Conservation (phyloP, 164 flowering plant genomes). For the Sedum album region DNA sequence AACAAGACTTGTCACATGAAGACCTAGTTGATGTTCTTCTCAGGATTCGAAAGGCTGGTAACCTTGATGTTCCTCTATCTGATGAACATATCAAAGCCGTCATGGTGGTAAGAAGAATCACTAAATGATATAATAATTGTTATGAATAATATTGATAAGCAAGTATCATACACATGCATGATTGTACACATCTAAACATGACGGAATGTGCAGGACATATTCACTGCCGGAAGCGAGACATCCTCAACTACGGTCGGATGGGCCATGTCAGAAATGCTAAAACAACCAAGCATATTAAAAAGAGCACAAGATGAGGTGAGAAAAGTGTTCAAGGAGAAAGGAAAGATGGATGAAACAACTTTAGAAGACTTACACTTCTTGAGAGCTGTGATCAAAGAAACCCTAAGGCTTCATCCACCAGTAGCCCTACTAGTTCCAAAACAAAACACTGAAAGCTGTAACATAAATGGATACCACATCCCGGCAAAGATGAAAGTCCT, state of each 20-base stretch:
- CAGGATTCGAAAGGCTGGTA: slow-evolving; percentile 8
- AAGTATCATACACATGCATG: too few species aligned
- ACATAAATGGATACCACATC: slow-evolving; percentile 16
- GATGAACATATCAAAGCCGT: slow-evolving; percentile 17
- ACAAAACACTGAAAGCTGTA: slow-evolving; percentile 10
- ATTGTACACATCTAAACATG: too few species aligned
- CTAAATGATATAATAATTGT: too few species aligned
- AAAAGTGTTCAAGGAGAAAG: slow-evolving; percentile 13
- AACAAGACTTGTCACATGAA: background rate
- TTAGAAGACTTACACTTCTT: slow-evolving; percentile 13
- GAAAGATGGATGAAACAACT: slow-evolving; percentile 18
- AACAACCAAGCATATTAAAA: slow-evolving; percentile 13
- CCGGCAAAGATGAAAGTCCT: slow-evolving; percentile 19
- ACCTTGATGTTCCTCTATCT: slow-evolving; percentile 4
- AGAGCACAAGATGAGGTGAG: slow-evolving; percentile 16
- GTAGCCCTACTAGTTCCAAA: slow-evolving; percentile 20
- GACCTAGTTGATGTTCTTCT: slow-evolving; percentile 19
- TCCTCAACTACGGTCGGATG: slow-evolving; percentile 22
- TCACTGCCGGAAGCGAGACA: slow-evolving; percentile 20
- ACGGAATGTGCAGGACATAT: slow-evolving; percentile 15
- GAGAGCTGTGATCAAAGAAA: slow-evolving; percentile 19
- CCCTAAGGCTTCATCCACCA: slow-evolving; percentile 17
- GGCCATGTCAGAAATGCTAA: slow-evolving; percentile 22
- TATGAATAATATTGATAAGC: too few species aligned
- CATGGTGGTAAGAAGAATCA: background rate